Evolutionary conservation across 164 flowering plant species (phyloP).

Genomic region (Malania oleifera): DNA sequence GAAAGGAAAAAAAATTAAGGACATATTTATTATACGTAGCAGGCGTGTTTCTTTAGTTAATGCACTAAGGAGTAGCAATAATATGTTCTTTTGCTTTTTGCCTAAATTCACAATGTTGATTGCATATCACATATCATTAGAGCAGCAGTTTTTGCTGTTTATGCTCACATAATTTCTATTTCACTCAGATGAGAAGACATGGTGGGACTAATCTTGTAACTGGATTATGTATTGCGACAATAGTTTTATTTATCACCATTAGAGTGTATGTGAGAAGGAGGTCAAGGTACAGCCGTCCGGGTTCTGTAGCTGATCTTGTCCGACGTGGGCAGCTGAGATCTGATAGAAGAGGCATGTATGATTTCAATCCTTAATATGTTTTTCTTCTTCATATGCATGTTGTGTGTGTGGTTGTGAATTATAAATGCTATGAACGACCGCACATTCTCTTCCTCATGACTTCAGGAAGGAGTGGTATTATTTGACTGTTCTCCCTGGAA

Average conservation of each 20-base stretch:
- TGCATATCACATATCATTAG: too few species aligned
- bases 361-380: slow-evolving; percentile 15
- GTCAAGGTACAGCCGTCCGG: slow-evolving; percentile 44
- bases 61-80: too few species aligned
- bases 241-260: slow-evolving; percentile 40
- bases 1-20: too few species aligned
- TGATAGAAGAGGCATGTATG: slow-evolving; percentile 99
- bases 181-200: slow-evolving; percentile 41
- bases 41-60: too few species aligned
- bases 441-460: too few species aligned
- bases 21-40: too few species aligned
- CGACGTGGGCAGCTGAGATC: slow-evolving; percentile 93
- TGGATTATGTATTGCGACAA: slow-evolving; percentile 42
- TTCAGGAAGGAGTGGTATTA: background rate
- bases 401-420: background rate
- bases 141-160: too few species aligned
- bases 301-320: slow-evolving; percentile 94
- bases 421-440: background rate
- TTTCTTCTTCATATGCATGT: background rate
- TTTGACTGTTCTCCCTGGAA: background rate
- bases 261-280: slow-evolving; percentile 43
- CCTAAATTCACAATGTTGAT: too few species aligned
- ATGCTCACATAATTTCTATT: too few species aligned
- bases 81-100: too few species aligned
- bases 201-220: slow-evolving; percentile 31